phyloP scores from a whole-genome alignment of 1,139 yeast genomes.

The Magnusiomyces ingens region DNA sequence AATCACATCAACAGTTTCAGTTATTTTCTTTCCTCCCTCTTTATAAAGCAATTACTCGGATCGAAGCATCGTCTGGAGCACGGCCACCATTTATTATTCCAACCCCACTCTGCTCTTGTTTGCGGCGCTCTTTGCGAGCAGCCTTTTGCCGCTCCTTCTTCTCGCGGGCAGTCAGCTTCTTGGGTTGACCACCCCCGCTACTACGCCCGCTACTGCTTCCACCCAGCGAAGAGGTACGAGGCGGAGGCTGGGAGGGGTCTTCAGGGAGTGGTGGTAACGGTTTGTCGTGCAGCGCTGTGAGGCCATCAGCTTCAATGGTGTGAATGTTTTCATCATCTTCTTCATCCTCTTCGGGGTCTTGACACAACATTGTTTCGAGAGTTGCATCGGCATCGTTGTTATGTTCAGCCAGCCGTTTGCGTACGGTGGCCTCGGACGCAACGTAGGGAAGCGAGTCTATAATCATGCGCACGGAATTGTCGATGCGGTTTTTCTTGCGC shows the following conservation, averaged over 20 bases:
- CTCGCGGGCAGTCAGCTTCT: background rate
- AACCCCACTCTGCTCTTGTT: background rate
- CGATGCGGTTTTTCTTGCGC: background rate
- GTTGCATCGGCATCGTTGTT: conserved; percentile 1
- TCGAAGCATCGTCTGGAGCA: background rate
- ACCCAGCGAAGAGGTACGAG: background rate
- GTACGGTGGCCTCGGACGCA: background rate
- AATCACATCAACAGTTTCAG: background rate
- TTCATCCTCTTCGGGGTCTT: background rate
- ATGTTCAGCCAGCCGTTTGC: background rate
- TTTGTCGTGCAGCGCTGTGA: background rate
- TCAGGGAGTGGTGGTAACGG: conserved; percentile 6
- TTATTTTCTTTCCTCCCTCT: background rate
- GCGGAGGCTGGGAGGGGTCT: background rate
- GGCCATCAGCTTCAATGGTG: background rate
- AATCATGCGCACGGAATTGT: background rate
- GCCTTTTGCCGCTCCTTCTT: conserved; percentile 1
- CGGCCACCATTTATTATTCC: background rate
- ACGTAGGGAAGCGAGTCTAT: background rate
- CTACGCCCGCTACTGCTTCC: background rate
- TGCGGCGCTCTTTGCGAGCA: background rate
- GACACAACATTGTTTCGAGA: conserved; percentile 1
- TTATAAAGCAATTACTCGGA: background rate
- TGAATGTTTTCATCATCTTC: background rate
- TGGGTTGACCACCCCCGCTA: background rate